Evolutionary conservation across 139 green algal genomes (phyloP), one percentile per base, ranked within the genome.

Genomic region (Ettlia oleoabundans): DNA sequence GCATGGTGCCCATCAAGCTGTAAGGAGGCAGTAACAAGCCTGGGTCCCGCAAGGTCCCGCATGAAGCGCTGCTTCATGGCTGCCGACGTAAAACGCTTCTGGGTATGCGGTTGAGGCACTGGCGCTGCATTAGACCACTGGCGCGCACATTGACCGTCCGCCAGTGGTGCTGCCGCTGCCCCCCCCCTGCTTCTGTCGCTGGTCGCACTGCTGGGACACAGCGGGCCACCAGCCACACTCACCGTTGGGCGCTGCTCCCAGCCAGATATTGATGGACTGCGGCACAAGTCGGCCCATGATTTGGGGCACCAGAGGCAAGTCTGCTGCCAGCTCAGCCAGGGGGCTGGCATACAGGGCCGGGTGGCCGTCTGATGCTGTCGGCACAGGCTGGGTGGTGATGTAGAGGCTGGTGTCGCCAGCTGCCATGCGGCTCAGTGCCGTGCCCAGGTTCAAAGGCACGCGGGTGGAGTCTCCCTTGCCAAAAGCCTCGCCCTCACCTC

Each of bases 281-380:
- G 93, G 94, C n/a, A 96, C 82, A 67, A 98, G 87, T 61, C 90
- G 69, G 32, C 86, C 89, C 83, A 92, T 84, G 21, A 95, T 63
- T 1, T 22, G 13, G 1, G 92, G 94, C 38, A 55, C 72, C n/a
- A 92, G 70, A 21, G 89, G 89, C 40, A 97, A 86, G 73, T 95
- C 88, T 0, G 33, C 41, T 13, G 41, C 40, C 30, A 96, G 86
- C 35, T 86, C 37, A 10, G 68, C 30, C 53, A 96, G 62, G 9
- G 94, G 93, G 2, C 89, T 41, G 2, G 78, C 87, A 19, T 88
- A 81, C 8, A 96, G 72, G 69, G 91, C 89, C 0, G 89, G 90
- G 66, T 94, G 88, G 8, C 92, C 94, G 76, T 95, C 88, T 4
- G 79, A 19, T 0, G 67, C 88, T 0, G 86, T 61, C 9, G 28